Evolutionary conservation across 176 grass and related monocot species (phyloP), one percentile per base, ranked within the genome.

Genomic region (Ensete glaucum): DNA sequence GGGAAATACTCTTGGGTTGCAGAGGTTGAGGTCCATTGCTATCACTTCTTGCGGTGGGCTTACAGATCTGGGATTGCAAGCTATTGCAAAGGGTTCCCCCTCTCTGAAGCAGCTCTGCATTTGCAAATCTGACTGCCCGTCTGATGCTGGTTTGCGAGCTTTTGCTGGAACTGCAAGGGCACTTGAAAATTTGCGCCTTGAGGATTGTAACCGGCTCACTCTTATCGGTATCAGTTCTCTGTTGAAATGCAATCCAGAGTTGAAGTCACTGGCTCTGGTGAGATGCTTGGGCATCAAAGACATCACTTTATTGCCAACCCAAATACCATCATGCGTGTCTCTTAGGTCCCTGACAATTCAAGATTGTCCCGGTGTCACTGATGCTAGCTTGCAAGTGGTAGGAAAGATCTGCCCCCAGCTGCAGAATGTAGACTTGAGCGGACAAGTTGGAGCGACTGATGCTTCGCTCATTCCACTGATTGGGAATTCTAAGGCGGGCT

Each of bases 251-350:
- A 89, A 86, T 65, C 86, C 76, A 2, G 89, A 89, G 70, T 87
- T 99, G 9, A 99, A 86, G 84, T 52, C 84, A 11, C 84, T 99
- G 20, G 82, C 82, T 74, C 53, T 99, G 84, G 86, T 85, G 23
- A 94, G 91, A 83, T 99, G 95, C 85, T 64, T 86, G 2, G 88
- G 84, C 26, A 89, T 99, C 82, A 99, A 91, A 76, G 95, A 99
- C 49, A 81, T 91, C 17, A 71, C 74, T 79, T 85, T 80, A 2
- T 80, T 84, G 53, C 84, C 95, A 34, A 78, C 79, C 9, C 90
- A 91, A 53, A 82, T 98, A 52, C 88, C 90, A 0, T 77, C 89
- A 14, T 89, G 95, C 81, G 65, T 65, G 19, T 93, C 95, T 0
- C 84, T 98, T 50, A 82, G 84, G n/a, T 83, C 83, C 43, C 77